Conservation (phyloP, 495 filamentous ascomycete genomes). For the Lophiotrema nucula region DNA sequence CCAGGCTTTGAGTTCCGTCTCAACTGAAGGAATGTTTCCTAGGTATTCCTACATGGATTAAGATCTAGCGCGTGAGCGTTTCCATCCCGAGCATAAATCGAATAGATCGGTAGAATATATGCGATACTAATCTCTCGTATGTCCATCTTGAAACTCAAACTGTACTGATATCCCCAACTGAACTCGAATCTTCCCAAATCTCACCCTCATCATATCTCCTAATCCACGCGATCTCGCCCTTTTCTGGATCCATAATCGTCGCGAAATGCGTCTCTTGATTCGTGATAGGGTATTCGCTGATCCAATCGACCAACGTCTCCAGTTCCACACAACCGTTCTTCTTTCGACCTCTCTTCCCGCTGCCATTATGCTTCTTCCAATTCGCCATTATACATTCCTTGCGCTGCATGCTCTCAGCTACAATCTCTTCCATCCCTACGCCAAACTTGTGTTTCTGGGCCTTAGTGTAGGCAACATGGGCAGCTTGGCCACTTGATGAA, state of each 20-base stretch:
- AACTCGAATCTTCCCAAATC: too few species aligned
- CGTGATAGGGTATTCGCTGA: conserved; percentile 48
- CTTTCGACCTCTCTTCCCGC: not conserved
- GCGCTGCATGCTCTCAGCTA: conserved; percentile 28
- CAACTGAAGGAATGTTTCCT: too few species aligned
- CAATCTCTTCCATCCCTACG: conserved; percentile 23
- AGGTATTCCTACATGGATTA: too few species aligned
- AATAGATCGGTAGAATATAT: too few species aligned
- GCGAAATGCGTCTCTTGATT: conserved; percentile 57
- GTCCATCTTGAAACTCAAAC: too few species aligned
- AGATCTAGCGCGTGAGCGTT: too few species aligned
- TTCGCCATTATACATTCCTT: conserved; percentile 18
- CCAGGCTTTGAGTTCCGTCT: too few species aligned
- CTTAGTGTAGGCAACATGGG: not conserved
- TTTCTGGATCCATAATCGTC: conserved; percentile 50
- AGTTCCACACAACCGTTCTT: conserved; percentile 28
- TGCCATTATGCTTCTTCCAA: conserved; percentile 20
- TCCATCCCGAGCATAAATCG: too few species aligned
- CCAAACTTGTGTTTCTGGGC: conserved; percentile 30
- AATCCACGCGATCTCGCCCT: conserved; percentile 49
- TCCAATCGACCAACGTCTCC: conserved; percentile 45
- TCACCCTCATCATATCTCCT: conserved; percentile 29
- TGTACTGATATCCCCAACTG: too few species aligned
- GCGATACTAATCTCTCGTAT: too few species aligned
- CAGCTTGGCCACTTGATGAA: not conserved